Evolutionary conservation across 108 stramenopile species (phyloP).

Genomic region (Chaetoceros muelleri): DNA sequence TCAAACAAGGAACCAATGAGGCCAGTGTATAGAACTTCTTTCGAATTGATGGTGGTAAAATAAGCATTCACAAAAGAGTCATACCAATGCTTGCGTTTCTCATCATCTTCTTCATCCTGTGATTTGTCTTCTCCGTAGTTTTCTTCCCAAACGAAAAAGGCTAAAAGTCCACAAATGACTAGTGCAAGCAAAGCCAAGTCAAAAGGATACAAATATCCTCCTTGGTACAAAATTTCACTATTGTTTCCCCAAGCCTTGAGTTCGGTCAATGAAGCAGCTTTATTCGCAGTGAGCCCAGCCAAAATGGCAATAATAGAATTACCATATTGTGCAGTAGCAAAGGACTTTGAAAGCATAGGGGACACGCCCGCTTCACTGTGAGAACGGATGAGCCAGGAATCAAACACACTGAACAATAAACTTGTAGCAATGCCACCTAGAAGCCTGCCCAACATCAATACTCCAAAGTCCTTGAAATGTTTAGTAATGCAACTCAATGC

Average conservation of each 20-base stretch:
- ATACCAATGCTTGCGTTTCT: constrained; percentile 22
- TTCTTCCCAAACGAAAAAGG: constrained; percentile 80
- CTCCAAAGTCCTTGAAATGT: constrained; percentile 70
- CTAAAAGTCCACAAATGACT: constrained; percentile 57
- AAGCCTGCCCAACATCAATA: constrained; percentile 86
- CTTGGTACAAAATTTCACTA: neutral
- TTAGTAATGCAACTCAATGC: constrained; percentile 72
- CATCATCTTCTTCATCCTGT: constrained; percentile 1
- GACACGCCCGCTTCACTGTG: constrained; percentile 60
- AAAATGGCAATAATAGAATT: constrained; percentile 88
- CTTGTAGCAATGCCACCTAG: constrained; percentile 89
- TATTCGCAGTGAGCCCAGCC: constrained; percentile 89
- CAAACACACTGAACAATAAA: constrained; percentile 85
- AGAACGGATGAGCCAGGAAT: constrained; percentile 88
- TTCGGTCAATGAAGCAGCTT: constrained; percentile 18
- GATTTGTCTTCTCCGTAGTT: constrained; percentile 76
- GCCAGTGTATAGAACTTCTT: constrained; percentile 71
- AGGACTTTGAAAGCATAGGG: constrained; percentile 69
- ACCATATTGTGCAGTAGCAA: constrained; percentile 81
- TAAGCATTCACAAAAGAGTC: constrained; percentile 49
- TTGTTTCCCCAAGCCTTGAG: neutral
- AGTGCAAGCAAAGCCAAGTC: constrained; percentile 80
- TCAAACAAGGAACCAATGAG: constrained; percentile 88
- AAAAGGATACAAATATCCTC: constrained; percentile 26
- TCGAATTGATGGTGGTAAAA: constrained; percentile 36